Conservation (phyloP, 2,329 filamentous ascomycete genomes). For the Aureobasidium leucospermi region DNA sequence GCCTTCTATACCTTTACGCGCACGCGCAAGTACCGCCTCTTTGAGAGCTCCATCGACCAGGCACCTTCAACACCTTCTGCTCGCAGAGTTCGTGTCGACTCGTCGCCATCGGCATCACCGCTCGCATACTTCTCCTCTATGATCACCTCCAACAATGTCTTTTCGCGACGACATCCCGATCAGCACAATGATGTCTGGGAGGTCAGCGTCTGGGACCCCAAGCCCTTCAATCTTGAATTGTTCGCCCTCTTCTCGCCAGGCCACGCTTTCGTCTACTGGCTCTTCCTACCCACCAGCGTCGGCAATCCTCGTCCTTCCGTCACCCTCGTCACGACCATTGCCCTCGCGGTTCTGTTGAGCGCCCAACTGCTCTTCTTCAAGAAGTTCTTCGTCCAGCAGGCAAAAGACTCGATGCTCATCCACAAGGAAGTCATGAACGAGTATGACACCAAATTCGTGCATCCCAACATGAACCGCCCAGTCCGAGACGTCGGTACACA, state of each 20-base stretch:
- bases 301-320: conserved; percentile 77
- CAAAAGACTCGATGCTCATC: conserved; percentile 74
- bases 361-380: conserved; percentile 68
- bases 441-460: conserved; percentile 93
- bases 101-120: conserved; percentile 73
- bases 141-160: conserved; percentile 61
- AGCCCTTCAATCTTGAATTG: conserved; percentile 71
- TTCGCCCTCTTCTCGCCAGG: conserved; percentile 91
- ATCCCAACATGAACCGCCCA: conserved; percentile 75
- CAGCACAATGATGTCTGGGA: conserved; percentile 88
- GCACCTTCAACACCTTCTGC: conserved; percentile 75
- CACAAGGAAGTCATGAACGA: conserved; percentile 90
- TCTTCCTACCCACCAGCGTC: conserved; percentile 71
- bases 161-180: conserved; percentile 77
- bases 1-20: conserved; percentile 74
- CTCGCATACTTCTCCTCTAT: conserved; percentile 65
- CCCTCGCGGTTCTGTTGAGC: conserved; percentile 68
- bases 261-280: conserved; percentile 83
- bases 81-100: conserved; percentile 79
- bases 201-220: conserved; percentile 84
- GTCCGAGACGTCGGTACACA: conserved; percentile 77
- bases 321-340: conserved; percentile 74
- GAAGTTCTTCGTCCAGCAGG: conserved; percentile 70
- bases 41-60: conserved; percentile 75
- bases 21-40: conserved; percentile 81